Evolutionary conservation across 768 basidiomycete genomes (phyloP).

Genomic region (Tulasnella sp.): DNA sequence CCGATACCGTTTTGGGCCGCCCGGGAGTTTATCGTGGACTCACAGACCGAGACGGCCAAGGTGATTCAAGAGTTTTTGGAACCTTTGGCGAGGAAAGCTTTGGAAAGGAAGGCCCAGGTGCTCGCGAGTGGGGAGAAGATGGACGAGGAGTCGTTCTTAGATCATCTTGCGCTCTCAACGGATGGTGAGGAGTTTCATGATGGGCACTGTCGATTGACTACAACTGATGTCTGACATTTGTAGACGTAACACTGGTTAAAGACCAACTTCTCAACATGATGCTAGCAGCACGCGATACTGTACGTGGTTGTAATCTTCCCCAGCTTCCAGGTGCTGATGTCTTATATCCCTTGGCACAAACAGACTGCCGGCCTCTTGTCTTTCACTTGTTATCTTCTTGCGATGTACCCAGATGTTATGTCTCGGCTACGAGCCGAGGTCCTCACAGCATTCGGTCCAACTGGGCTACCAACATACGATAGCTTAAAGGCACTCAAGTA

Average conservation of each 20-base stretch:
- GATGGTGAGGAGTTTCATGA: not conserved
- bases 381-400: constrained; percentile 14
- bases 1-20: not conserved
- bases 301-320: not conserved
- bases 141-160: constrained; percentile 12
- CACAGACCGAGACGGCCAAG: not conserved
- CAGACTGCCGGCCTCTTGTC: constrained; percentile 15
- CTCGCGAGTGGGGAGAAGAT: not conserved
- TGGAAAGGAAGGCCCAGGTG: constrained; percentile 8
- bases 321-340: not conserved
- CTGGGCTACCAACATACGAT: constrained; percentile 2
- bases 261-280: constrained; percentile 17
- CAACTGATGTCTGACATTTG: not conserved
- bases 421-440: constrained; percentile 18
- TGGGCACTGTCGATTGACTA: not conserved
- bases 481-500: constrained; percentile 5
- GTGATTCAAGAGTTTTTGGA: constrained; percentile 3
- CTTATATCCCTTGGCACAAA: not conserved
- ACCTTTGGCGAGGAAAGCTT: constrained; percentile 6
- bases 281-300: constrained; percentile 18
- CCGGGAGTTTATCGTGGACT: constrained; percentile 10
- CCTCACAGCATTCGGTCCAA: constrained; percentile 16
- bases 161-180: constrained; percentile 11
- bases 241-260: constrained; percentile 3
- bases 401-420: constrained; percentile 14